Conservation (phyloP, 192 early-diverging fungal species). For the Gaertneriomyces sp. region DNA sequence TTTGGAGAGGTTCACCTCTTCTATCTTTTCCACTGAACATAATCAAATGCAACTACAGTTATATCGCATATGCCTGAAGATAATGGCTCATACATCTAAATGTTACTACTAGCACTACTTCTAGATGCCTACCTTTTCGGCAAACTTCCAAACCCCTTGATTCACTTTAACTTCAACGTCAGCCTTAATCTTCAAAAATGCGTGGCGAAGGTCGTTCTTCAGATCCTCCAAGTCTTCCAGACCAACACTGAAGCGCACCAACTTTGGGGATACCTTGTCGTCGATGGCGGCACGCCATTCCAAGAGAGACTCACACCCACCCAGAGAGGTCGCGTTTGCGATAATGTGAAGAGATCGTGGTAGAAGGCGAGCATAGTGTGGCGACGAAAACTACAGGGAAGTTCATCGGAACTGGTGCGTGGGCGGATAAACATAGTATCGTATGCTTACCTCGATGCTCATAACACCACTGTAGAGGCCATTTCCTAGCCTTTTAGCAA, state of each 20-base stretch:
- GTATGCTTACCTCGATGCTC: constrained; percentile 24
- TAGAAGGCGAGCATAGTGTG: constrained; percentile 47
- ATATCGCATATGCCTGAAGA: no score
- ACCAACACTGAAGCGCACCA: constrained; percentile 66
- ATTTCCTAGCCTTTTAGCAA: constrained; percentile 12
- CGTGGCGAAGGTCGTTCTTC: constrained; percentile 55
- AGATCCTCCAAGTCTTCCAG: constrained; percentile 65
- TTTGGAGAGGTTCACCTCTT: no score
- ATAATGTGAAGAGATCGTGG: constrained; percentile 41
- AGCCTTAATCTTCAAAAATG: constrained; percentile 31
- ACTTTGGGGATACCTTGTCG: constrained; percentile 31
- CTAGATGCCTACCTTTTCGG: not conserved
- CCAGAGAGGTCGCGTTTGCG: constrained; percentile 61
- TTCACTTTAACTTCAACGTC: not conserved
- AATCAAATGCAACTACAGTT: no score
- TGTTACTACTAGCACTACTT: no score
- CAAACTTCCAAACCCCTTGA: not conserved
- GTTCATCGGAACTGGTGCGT: no score
- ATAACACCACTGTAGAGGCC: constrained; percentile 28
- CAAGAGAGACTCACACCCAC: constrained; percentile 61
- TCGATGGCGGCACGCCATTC: constrained; percentile 64
- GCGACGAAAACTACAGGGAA: constrained; percentile 34
- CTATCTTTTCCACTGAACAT: no score
- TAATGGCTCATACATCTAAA: no score
- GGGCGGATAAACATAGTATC: no score